Base-by-base conservation (phyloP, 345 rosid species). In the Syzygium grande region DNA sequence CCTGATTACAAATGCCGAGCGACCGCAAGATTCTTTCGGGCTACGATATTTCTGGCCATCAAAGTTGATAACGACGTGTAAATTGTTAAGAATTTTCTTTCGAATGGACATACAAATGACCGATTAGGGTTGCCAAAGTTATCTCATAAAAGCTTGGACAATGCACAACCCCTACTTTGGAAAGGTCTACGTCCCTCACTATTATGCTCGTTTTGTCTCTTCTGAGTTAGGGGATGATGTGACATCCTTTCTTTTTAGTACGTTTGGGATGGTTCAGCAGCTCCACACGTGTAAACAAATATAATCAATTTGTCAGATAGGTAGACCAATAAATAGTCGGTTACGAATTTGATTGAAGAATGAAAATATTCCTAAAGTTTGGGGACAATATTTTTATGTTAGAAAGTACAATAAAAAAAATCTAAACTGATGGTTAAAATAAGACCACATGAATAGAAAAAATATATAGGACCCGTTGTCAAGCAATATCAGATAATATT, bases 381-480 rank as follows among this genome's bases (percentile, higher is more conserved):
- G 30, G 43, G 4, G 43, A 65, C 22, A 41, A 30, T 65, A 4
- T 41, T 30, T 65, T 65, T 22, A 8, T 7, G 3, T 3, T 65
- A 29, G 30, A 65, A 65, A 16, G 22, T 65, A 10, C 2, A 30
- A 8, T 3, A 5, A 0, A 11, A 11, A 73, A 73, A 73, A 23
- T 23, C 61, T 56, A 23, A 56, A 56, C 7, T 56, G 2, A 56
- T 56, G 0, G 1, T 4, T 56, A 25, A 56, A 23, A n/a, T 9
- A 56, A 4, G 2, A 9, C n/a, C n/a, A 23, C 4, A 9, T 56
- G 13, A 56, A 56, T 23, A 23, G 4, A 23, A 9, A 56, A 0
- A 56, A 4, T 5, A 56, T 56, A 9, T 1, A 10, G 0, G 13
- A 23, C 3, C 12, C 4, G 9, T 56, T 56, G 4, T 23, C n/a